Conservation (phyloP, 352 stramenopile genomes). For the Albugo laibachii region DNA sequence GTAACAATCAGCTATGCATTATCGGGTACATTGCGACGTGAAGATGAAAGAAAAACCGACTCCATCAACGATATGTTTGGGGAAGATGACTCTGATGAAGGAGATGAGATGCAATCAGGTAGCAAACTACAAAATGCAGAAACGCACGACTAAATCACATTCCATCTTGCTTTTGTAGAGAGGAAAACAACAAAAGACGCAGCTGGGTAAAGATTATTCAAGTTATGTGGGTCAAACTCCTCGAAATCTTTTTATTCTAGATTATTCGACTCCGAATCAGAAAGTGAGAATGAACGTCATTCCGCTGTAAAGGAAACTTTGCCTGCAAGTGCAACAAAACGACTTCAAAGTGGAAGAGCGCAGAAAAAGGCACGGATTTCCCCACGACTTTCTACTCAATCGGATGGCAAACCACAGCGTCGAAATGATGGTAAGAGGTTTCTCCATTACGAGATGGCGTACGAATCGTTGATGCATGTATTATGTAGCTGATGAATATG, state of each 20-base stretch:
- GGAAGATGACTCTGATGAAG: constrained; percentile 60
- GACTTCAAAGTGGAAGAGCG: constrained; percentile 8
- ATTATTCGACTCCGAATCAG: constrained; percentile 73
- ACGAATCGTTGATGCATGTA: background rate
- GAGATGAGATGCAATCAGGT: constrained; percentile 32
- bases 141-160: background rate
- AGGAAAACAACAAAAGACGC: constrained; percentile 34
- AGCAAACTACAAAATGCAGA: background rate
- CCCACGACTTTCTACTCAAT: constrained; percentile 30
- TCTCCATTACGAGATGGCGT: background rate
- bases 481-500: constrained; percentile 47
- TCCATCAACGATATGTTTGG: constrained; percentile 80
- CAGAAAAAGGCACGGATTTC: constrained; percentile 8
- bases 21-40: background rate
- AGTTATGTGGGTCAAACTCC: background rate
- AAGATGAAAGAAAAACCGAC: constrained; percentile 67
- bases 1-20: too few species aligned
- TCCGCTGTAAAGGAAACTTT: constrained; percentile 4
- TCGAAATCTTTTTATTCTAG: constrained; percentile 7
- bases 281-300: constrained; percentile 54
- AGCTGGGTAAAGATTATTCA: constrained; percentile 21
- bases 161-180: constrained; percentile 7
- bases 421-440: background rate
- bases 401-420: background rate
- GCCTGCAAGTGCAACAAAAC: constrained; percentile 18